Evolutionary conservation across 192 early-diverging fungal species (phyloP).

Genomic region (Coemansia sp.): DNA sequence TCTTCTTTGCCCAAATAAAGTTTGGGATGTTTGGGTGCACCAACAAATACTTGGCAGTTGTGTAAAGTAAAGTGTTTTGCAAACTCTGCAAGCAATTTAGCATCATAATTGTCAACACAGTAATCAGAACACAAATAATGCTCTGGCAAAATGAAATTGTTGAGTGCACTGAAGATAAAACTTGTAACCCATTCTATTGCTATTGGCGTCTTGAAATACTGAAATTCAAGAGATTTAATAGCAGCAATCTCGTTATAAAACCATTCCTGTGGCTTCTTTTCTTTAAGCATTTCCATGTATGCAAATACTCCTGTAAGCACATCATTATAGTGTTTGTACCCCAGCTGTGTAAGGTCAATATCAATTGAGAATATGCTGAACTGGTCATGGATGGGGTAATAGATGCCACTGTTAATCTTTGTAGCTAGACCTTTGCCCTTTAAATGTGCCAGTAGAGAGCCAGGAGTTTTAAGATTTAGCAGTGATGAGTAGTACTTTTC

Average conservation of each 20-base stretch:
- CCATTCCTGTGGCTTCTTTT: constrained; percentile 21
- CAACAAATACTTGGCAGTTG: constrained; percentile 3
- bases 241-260: constrained; percentile 29
- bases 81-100: not conserved
- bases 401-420: not conserved
- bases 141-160: not conserved
- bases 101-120: not conserved
- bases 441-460: constrained; percentile 78
- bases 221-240: not conserved
- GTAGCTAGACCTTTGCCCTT: constrained; percentile 85
- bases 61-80: not conserved
- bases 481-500: constrained; percentile 70
- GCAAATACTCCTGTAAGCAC: constrained; percentile 20
- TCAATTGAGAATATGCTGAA: not conserved
- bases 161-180: not conserved
- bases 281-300: constrained; percentile 27
- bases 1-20: not conserved
- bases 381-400: not conserved
- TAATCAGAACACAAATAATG: not conserved
- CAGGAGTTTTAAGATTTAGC: constrained; percentile 77
- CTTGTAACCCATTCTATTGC: not conserved
- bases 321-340: constrained; percentile 11
- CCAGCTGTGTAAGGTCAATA: not conserved
- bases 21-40: not conserved
- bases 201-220: not conserved